A percentile compares a stretch with the other conserved stretches of the same genome.
phyloP scores from a whole-genome alignment of 495 filamentous ascomycete genomes.

The Jackrogersella multiformis region DNA sequence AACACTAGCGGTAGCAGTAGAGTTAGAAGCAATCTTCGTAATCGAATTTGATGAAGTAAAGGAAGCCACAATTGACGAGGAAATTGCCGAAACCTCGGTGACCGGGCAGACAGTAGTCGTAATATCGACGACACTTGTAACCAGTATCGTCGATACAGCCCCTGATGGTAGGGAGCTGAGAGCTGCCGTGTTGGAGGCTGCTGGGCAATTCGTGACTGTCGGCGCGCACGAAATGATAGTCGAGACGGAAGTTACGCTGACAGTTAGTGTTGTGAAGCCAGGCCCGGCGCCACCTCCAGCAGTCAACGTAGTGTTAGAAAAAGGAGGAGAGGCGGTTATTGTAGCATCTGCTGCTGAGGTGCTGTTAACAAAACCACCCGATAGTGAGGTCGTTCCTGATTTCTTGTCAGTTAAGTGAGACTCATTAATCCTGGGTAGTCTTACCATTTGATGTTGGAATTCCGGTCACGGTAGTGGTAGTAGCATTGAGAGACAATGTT shows the following conservation, averaged over 20 bases:
- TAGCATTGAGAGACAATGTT: too few relatives aligned
- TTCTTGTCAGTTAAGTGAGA: too few relatives aligned
- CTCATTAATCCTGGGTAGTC: too few relatives aligned
- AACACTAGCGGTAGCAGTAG: not conserved
- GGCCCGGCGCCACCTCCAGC: not conserved
- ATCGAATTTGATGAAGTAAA: conserved; percentile 15
- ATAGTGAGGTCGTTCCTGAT: too few relatives aligned
- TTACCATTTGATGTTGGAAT: too few relatives aligned
- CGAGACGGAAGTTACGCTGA: conserved; percentile 36
- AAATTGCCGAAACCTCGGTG: conserved; percentile 36
- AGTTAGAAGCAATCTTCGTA: not conserved
- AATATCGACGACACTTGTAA: conserved; percentile 41
- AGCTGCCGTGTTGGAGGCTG: conserved; percentile 22
- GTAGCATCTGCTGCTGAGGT: conserved; percentile 6
- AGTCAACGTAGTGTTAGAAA: conserved; percentile 27
- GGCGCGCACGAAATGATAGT: conserved; percentile 43
- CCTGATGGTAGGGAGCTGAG: conserved; percentile 34
- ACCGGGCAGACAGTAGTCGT: conserved; percentile 46
- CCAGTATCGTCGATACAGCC: conserved; percentile 36
- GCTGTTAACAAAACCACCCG: too few relatives aligned
- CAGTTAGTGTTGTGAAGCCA: conserved; percentile 38
- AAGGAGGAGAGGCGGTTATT: not conserved
- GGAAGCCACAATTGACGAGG: conserved; percentile 39
- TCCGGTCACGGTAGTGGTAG: too few relatives aligned
- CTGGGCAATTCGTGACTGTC: conserved; percentile 36